phyloP scores from a whole-genome alignment of 169 alveolate genomes.

The Babesia caballi region DNA sequence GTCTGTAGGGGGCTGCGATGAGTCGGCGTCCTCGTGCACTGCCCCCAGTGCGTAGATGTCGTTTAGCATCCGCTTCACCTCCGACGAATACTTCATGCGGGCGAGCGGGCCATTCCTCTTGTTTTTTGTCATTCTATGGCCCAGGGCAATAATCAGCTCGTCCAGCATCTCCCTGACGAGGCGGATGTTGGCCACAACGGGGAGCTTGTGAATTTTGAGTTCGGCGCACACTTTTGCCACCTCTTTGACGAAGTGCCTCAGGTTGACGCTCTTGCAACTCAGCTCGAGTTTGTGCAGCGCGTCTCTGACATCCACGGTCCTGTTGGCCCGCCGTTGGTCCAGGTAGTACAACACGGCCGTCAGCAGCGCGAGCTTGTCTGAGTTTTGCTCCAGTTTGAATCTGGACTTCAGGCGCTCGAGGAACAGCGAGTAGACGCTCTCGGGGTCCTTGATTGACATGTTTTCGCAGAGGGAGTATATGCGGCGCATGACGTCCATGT shows the following conservation, averaged over 20 bases:
- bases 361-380: constrained; percentile 23
- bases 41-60: not conserved
- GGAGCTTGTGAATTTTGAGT: constrained; percentile 3
- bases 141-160: constrained; percentile 2
- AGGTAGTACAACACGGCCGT: constrained; percentile 48
- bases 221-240: constrained; percentile 31
- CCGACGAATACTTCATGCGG: not conserved
- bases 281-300: not conserved
- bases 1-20: too few species aligned
- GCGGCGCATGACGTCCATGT: constrained; percentile 21
- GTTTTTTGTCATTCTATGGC: not conserved
- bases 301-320: constrained; percentile 21
- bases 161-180: constrained; percentile 46
- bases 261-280: not conserved
- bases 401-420: constrained; percentile 32
- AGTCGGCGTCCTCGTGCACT: not conserved
- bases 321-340: constrained; percentile 18
- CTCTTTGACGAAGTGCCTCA: constrained; percentile 14
- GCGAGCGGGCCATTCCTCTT: not conserved
- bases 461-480: constrained; percentile 22
- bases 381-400: constrained; percentile 11
- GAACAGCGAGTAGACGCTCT: constrained; percentile 32
- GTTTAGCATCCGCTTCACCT: not conserved
- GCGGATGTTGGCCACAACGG: constrained; percentile 6
- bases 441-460: constrained; percentile 31